These are phyloP conservation scores for Plectosphaerella sp. DNA, from an alignment of 2,329 filamentous ascomycete genomes.

Conservation along the genomic window DNA sequence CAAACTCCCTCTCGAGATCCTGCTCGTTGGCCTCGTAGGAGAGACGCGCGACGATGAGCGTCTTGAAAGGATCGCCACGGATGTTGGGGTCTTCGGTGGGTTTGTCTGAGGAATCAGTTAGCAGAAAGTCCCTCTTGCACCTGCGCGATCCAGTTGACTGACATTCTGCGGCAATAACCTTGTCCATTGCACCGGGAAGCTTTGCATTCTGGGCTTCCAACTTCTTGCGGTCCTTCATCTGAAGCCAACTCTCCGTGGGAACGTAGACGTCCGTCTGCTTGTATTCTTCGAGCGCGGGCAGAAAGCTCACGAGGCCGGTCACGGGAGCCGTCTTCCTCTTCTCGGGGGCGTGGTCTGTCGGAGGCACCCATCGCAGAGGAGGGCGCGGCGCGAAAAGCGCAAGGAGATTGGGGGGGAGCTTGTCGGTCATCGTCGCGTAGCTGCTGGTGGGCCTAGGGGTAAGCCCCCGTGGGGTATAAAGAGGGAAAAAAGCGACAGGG, in stretches of 20 bases:
- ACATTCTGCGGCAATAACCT: background rate
- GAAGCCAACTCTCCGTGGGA: constrained; percentile 89
- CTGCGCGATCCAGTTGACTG: background rate
- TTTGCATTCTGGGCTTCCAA: constrained; percentile 66
- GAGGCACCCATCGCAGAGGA: constrained; percentile 82
- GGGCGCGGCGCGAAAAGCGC: constrained; percentile 94
- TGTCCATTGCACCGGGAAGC: constrained; percentile 36
- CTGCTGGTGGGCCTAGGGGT: background rate
- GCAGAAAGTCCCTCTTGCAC: background rate
- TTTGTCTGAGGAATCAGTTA: constrained; percentile 52
- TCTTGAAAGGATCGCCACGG: constrained; percentile 90
- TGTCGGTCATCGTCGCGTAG: constrained; percentile 73
- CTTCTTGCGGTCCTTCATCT: constrained; percentile 79
- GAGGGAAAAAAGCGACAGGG: too few relatives aligned
- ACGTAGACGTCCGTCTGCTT: constrained; percentile 72
- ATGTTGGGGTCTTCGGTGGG: constrained; percentile 83
- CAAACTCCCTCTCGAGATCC: constrained; percentile 90
- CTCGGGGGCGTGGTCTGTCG: constrained; percentile 77
- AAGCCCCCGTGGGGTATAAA: too few relatives aligned
- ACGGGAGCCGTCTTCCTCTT: constrained; percentile 72
- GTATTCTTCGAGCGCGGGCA: constrained; percentile 71
- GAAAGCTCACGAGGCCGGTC: constrained; percentile 67
- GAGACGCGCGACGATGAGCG: constrained; percentile 84
- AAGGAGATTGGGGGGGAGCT: constrained; percentile 86
- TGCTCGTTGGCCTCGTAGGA: constrained; percentile 86